Evolutionary conservation across 768 basidiomycete species (phyloP), one percentile per base, ranked within the genome.

Genomic region (Thelephora ganbajun): DNA sequence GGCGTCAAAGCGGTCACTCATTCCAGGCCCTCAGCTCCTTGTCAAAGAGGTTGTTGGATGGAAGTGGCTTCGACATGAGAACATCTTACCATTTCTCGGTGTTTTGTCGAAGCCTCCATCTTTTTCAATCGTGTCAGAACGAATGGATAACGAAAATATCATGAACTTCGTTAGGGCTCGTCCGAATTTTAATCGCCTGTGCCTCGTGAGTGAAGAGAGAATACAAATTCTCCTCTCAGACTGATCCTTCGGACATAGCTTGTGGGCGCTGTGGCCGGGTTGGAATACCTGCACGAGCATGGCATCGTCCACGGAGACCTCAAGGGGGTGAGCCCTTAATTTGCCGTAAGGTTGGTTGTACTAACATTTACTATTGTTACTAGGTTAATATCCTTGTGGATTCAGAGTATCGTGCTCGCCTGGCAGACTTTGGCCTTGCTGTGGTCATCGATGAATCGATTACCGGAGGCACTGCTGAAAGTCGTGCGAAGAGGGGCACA

Each of bases 251-350:
- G 19, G 23, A 19, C 33, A n/a, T n/a, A 58, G 56, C 51, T 54
- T 14, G 35, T 50, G 30, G 51, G 53, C 13, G 48, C 56, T 1
- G 53, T 53, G 11, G 30, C 23, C 6, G 58, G 57, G 1, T 42
- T 59, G 6, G n/a, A 51, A 22, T 57, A 59, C 33, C 37, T 59
- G 5, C 58, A 59, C 44, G 18, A 33, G 5, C 12, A 50, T 11
- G 41, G 48, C 11, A 45, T 57, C 4, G 47, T 59, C 14, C 58
- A 59, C n/a, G 58, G 56, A 16, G 56, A 57, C 47, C 35, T 59
- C 6, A 55, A 57, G 39, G 57, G 43, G 34, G 58, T 57, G 16
- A 3, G 45, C 35, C 13, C 18, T 22, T 11, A 9, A 33, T 44
- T 35, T 6, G n/a, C n/a, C 19, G 20, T 35, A 9, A 16, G n/a